Evolutionary conservation across 495 filamentous ascomycete species (phyloP), one percentile per base, ranked within the genome.

Genomic region (Neurospora sp.): DNA sequence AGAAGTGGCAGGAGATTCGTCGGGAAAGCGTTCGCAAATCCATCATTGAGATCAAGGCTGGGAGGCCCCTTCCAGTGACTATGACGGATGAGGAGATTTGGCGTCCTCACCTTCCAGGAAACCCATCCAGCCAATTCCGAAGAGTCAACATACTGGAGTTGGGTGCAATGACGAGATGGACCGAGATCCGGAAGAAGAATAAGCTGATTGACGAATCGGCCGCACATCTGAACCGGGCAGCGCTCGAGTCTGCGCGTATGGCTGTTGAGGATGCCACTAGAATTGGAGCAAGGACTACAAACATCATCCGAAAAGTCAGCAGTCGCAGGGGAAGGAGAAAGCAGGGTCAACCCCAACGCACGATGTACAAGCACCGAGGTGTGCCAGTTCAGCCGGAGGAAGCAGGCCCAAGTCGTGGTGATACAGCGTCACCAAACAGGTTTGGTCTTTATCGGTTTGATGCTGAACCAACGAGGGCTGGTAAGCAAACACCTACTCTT

Each of bases 141-240:
- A 83, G 89, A 68, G 88, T 93, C 84, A 91, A 87, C 73, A 78
- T 91, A 38, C 82, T 93, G 65, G 90, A 93, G 77, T 76, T 92
- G 27, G 90, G 90, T 3, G 79, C 80, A 27, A 77, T 90, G 82
- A 89, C 83, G 53, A 80, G 90, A 39, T 93, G 90, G 89, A 90
- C 85, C 53, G 90, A 93, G 81, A 91, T 93, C 76, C 83, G 90
- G 74, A 85, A 84, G 77, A 87, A 87, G 80, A 93, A 93, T 76
- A 82, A 82, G 69, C 78, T 93, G 73, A 83, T 90, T 41, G 84
- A 87, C 75, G 75, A 82, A 75, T 75, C 70, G 1, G 76, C 76
- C 17, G 81, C 79, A 44, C 80, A 79, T 73, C 74, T 84, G 16
- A 85, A 85, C 69, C 79, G 80, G 27, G 81, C 80, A 16, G 78